Evolutionary conservation across 305 asterid species (phyloP).

Genomic region (Fraxinus xanthoxyloides): DNA sequence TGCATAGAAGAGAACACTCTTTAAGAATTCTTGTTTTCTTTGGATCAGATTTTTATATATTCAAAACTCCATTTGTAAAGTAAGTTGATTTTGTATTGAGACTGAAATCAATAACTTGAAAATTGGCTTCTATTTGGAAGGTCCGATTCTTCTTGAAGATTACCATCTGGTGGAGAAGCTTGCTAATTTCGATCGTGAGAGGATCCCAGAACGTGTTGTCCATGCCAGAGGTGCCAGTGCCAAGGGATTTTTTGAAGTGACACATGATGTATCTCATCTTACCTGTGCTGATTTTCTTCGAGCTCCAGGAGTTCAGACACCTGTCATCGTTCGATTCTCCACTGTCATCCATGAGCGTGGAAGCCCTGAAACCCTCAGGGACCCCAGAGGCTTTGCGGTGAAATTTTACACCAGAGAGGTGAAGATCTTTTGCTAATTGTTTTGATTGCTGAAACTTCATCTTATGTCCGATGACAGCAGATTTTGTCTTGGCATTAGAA

Average conservation of each 20-base stretch:
- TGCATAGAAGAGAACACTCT: background rate
- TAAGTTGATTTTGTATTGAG: background rate
- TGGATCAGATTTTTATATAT: background rate
- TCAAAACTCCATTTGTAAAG: background rate
- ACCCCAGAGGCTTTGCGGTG: conserved; percentile 89
- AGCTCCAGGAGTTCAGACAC: conserved; percentile 63
- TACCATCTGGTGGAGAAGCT: conserved; percentile 88
- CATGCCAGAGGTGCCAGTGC: conserved; percentile 98
- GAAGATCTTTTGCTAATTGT: background rate
- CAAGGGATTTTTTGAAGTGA: conserved; percentile 93
- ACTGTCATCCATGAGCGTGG: conserved; percentile 96
- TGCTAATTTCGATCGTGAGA: conserved; percentile 83
- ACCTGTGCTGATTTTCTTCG: conserved; percentile 71
- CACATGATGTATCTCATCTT: conserved; percentile 81
- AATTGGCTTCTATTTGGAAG: conserved; percentile 28
- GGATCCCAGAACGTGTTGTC: conserved; percentile 96
- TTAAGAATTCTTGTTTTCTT: background rate
- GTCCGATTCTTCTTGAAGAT: conserved; percentile 90
- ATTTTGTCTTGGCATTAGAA: background rate
- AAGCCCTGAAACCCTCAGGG: conserved; percentile 93
- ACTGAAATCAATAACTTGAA: background rate
- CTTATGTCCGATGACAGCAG: background rate
- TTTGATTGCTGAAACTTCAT: background rate
- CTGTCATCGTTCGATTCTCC: conserved; percentile 55
- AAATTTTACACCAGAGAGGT: conserved; percentile 96